These are phyloP conservation scores for Thermomucor indicae-seudaticae DNA, from an alignment of 371 early-diverging fungal species.

Conservation along the genomic window DNA sequence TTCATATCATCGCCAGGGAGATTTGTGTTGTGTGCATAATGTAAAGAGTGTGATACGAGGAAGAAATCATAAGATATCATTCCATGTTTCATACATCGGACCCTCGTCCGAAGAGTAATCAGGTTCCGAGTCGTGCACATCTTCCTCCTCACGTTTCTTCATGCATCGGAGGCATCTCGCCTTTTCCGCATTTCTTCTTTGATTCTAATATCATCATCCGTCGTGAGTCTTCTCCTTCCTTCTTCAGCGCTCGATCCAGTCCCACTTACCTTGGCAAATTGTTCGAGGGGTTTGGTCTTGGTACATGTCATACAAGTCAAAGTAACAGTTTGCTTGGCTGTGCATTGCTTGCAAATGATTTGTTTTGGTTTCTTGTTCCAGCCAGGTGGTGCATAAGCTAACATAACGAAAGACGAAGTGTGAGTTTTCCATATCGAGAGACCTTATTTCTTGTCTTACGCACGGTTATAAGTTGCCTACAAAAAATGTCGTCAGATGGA, in stretches of 20 bases:
- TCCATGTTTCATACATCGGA: constrained; percentile 21
- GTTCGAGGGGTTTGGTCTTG: constrained; percentile 28
- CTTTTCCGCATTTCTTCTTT: constrained; percentile 42
- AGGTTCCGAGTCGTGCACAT: constrained; percentile 38
- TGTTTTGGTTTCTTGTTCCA: constrained; percentile 35
- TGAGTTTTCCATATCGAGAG: background rate
- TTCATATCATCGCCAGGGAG: no score
- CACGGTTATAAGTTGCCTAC: constrained; percentile 20
- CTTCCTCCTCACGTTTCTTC: constrained; percentile 46
- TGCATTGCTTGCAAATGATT: constrained; percentile 45
- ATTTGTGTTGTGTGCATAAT: no score
- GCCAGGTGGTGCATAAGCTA: constrained; percentile 39
- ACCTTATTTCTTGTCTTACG: background rate
- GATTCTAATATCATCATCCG: constrained; percentile 20
- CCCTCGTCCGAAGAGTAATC: constrained; percentile 26
- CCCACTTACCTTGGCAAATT: constrained; percentile 47
- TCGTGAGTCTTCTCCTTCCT: background rate
- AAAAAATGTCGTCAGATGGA: background rate
- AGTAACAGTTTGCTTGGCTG: constrained; percentile 26
- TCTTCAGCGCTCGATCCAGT: background rate
- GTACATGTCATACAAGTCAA: constrained; percentile 47
- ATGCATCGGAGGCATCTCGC: constrained; percentile 46
- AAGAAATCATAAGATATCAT: constrained; percentile 13
- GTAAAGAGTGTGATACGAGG: no score
- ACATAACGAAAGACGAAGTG: background rate